Base-by-base conservation (phyloP, 2,329 filamentous ascomycete genomes). In the Diaporthe sp. region DNA sequence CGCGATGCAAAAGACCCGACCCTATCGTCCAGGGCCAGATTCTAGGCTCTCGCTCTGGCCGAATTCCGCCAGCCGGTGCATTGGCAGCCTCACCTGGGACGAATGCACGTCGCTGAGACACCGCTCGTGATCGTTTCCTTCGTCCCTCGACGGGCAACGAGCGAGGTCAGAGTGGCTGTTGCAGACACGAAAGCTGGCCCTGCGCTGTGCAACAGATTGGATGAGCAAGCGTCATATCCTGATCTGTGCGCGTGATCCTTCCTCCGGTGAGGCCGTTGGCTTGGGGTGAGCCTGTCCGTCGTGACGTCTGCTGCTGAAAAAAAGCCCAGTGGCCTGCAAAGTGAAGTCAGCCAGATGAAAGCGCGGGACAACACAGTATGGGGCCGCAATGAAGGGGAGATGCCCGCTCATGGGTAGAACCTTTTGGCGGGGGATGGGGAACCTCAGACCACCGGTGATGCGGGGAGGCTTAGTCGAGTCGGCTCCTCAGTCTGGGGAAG, bases 231-330 rank as follows among this genome's bases (percentile, higher is more conserved):
- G 65, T 69, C 65, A 25, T 69, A 42, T 17, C 49, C 49, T 69
- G 65, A 69, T 69, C 65, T 69, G 46, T 65, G 70, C 59, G 70
- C 57, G 37, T 51, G 65, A 72, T 62, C 37, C 46, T 72, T 51
- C 42, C 7, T 22, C 42, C 42, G 44, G 70, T 39, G n/a, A 42
- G 59, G 55, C 61, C 55, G 59, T 28, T 61, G 61, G 55, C 31
- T 28, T 22, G 68, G 75, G 75, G 75, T 76, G 75, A 76, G 61
- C 75, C 73, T 67, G 61, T 70, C 75, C 75, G 75, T 22, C 37
- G n/a, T 31, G 39, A 59, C 72, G 57, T 34, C 34, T 58, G 57
- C 46, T 74, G 42, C 55, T 51, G 37, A 9, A 55, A 28, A 28
- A 28, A 44, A 53, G 49, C 61, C 75, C 53, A 71, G 57, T 73